Evolutionary conservation across 225 moss, liverwort and hornwort genomes (phyloP), one percentile per base, ranked within the genome.

Genomic region (Takakia lepidozioides): DNA sequence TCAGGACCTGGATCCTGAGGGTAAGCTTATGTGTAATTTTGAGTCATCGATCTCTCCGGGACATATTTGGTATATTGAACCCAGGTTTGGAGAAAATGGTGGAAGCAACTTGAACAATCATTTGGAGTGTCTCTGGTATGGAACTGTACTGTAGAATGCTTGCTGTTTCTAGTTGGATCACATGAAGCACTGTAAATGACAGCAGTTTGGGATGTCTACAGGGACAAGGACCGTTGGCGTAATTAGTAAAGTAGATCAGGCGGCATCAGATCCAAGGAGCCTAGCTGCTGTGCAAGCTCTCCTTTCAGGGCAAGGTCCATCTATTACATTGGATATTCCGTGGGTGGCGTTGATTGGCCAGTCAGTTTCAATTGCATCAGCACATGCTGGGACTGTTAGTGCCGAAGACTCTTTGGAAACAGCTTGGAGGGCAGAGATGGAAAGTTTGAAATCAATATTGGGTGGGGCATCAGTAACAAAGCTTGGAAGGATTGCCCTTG

Each of bases 211-310:
- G 41, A 41, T 47, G 42, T 10, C 15, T 60, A 48, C 82, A 98
- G 95, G 90, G 41, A 70, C 82, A 40, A 87, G 95, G 80, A 98
- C 95, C 19, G 84, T 98, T 52, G 95, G 95, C 43, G 90, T 98
- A 46, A 90, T 98, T 53, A 98, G 95, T 58, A 98, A 98, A 80
- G 90, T 98, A 54, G 95, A 98, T 52, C 95, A 98, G 71, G 95
- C 95, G 42, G 82, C 87, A 57, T 83, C 95, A 43, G 95, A 98
- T 68, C 66, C 76, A 46, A 71, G 87, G 64, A 98, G 84, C 56
- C 82, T 98, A 77, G 90, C 90, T 57, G 95, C 95, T 52, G 95
- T 98, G n/a, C 91, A 98, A 83, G 95, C 90, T 49, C 90, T 98
- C 53, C 87, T 98, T 63, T 82, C 82, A 60, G 95, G 90, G 55